Evolutionary conservation across 2,329 filamentous ascomycete species (phyloP).

Genomic region (Gremmenia infestans): DNA sequence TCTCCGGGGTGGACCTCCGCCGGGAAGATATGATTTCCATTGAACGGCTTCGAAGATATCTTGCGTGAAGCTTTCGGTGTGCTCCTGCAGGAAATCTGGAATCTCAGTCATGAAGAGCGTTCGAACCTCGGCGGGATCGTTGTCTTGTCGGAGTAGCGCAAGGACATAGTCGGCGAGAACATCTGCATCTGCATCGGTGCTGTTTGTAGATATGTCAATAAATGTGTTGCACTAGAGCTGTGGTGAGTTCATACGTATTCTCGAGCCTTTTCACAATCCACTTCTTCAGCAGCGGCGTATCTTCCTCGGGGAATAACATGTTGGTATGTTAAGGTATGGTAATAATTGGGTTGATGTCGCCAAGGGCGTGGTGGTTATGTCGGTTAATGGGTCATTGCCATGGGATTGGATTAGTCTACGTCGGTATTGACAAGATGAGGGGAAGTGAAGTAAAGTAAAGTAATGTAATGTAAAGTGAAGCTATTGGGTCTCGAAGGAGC

Average conservation of each 20-base stretch:
- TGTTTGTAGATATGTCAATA: constrained; percentile 32
- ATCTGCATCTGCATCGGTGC: constrained; percentile 74
- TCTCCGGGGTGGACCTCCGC: constrained; percentile 39
- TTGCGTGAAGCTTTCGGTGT: constrained; percentile 59
- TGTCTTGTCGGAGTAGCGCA: constrained; percentile 67
- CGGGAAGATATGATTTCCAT: constrained; percentile 56
- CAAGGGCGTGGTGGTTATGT: neutral
- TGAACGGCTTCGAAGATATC: constrained; percentile 65
- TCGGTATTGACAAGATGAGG: neutral
- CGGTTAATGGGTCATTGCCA: constrained; percentile 3
- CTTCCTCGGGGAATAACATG: constrained; percentile 60
- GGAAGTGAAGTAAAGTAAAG: too few relatives aligned
- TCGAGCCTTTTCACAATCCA: constrained; percentile 77
- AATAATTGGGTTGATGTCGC: neutral
- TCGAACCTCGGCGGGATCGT: constrained; percentile 57
- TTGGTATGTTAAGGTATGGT: neutral
- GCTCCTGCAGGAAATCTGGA: constrained; percentile 68
- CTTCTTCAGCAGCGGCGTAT: constrained; percentile 60
- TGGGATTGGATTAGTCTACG: neutral
- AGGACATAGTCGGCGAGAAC: constrained; percentile 83
- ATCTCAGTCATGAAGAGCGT: constrained; percentile 67
- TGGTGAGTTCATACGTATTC: constrained; percentile 50
- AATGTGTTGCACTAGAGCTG: neutral
- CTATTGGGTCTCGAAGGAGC: neutral
- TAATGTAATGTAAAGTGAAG: neutral